These are phyloP conservation scores for Penicillium thymicola DNA, from an alignment of 2,329 filamentous ascomycete genomes.

Conservation along the genomic window DNA sequence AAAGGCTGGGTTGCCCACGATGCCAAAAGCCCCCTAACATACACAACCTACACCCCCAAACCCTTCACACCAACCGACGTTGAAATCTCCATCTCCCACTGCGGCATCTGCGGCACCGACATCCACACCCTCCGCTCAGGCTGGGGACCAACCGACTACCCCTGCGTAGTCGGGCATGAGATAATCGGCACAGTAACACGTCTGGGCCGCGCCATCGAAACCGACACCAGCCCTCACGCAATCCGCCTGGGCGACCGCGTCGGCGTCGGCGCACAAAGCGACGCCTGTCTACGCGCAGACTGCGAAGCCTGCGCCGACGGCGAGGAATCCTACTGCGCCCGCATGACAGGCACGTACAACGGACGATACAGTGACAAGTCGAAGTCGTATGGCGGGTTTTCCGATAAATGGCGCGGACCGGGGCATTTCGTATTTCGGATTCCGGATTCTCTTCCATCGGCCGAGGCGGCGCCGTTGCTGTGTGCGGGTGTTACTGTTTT, in stretches of 20 bases:
- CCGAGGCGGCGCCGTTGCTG: slow-evolving; percentile 65
- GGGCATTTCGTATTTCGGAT: slow-evolving; percentile 60
- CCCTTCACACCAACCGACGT: slow-evolving; percentile 59
- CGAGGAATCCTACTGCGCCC: slow-evolving; percentile 41
- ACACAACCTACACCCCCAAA: slow-evolving; percentile 40
- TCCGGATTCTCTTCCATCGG: slow-evolving; percentile 48
- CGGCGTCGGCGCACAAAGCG: slow-evolving; percentile 60
- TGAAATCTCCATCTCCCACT: slow-evolving; percentile 64
- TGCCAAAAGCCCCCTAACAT: slow-evolving; percentile 31
- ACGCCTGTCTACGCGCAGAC: slow-evolving; percentile 49
- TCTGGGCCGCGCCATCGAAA: slow-evolving; percentile 45
- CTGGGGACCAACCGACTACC: slow-evolving; percentile 42
- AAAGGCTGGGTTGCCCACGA: slow-evolving; percentile 41
- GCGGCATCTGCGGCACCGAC: slow-evolving; percentile 64
- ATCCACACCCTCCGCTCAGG: slow-evolving; percentile 57
- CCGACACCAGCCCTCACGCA: slow-evolving; percentile 14
- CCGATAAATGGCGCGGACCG: slow-evolving; percentile 53
- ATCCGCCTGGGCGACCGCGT: slow-evolving; percentile 63
- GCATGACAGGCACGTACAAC: slow-evolving; percentile 39
- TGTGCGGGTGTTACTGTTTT: slow-evolving; percentile 76
- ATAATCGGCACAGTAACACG: slow-evolving; percentile 60
- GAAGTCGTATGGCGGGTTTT: slow-evolving; percentile 54
- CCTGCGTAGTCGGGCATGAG: slow-evolving; percentile 61
- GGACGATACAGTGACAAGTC: slow-evolving; percentile 33
- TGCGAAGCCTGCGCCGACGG: slow-evolving; percentile 42